These are phyloP conservation scores for Skeletonema grethae DNA, from an alignment of 108 stramenopile genomes.

Conservation along the genomic window DNA sequence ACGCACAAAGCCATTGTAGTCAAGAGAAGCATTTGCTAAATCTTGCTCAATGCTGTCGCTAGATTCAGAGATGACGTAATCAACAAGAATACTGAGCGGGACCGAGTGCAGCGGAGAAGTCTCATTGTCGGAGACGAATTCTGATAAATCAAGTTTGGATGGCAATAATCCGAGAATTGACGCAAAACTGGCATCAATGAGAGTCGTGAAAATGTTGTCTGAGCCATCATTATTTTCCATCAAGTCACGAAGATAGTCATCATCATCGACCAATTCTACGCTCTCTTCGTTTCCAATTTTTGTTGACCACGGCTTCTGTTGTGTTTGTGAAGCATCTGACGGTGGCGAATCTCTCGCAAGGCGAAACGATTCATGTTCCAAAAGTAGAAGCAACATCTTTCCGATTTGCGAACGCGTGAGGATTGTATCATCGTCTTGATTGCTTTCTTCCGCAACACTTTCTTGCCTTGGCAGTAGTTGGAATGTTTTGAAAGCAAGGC, in stretches of 20 bases:
- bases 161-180: constrained; percentile 61
- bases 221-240: constrained; percentile 7
- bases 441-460: neutral
- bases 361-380: constrained; percentile 74
- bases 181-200: constrained; percentile 51
- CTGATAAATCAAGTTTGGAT: constrained; percentile 36
- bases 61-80: constrained; percentile 49
- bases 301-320: constrained; percentile 43
- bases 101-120: constrained; percentile 20
- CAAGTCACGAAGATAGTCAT: constrained; percentile 12
- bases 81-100: constrained; percentile 42
- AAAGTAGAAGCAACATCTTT: constrained; percentile 61
- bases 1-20: constrained; percentile 63
- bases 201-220: constrained; percentile 11
- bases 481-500: constrained; percentile 47
- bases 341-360: constrained; percentile 58
- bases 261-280: constrained; percentile 13
- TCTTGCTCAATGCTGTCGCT: constrained; percentile 4
- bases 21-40: constrained; percentile 16
- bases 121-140: constrained; percentile 23
- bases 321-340: constrained; percentile 16
- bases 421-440: constrained; percentile 14
- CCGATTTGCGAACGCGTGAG: constrained; percentile 61
- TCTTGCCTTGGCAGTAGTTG: constrained; percentile 32
- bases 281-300: constrained; percentile 16